These are phyloP conservation scores for Curvularia verruculosa DNA, from an alignment of 2,329 filamentous ascomycete species.

Conservation along the genomic window DNA sequence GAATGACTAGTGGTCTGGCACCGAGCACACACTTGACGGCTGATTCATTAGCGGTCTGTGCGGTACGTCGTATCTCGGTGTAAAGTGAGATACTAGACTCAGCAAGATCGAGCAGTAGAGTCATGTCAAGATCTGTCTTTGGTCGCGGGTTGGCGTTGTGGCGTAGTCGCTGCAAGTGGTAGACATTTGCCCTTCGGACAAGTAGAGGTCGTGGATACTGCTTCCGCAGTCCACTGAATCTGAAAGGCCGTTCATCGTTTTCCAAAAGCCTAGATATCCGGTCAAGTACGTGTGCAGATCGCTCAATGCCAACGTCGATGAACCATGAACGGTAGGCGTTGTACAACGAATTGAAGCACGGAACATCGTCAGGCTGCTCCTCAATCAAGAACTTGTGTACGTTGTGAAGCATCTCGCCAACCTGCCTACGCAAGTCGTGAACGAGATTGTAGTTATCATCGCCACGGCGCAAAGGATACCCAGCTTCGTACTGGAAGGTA, in stretches of 20 bases:
- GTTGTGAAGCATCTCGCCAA: slow-evolving; percentile 79
- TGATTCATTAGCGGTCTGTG: slow-evolving; percentile 89
- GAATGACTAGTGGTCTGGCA: slow-evolving; percentile 85
- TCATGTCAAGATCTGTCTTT: slow-evolving; percentile 88
- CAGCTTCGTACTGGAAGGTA: slow-evolving; percentile 86
- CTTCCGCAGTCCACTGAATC: slow-evolving; percentile 90
- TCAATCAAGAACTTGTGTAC: slow-evolving; percentile 83
- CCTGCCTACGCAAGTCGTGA: slow-evolving; percentile 78
- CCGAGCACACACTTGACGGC: slow-evolving; percentile 91
- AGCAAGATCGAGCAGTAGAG: slow-evolving; percentile 82
- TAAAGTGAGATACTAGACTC: slow-evolving; percentile 90
- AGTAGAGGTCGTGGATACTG: slow-evolving; percentile 91
- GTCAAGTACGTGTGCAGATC: slow-evolving; percentile 91
- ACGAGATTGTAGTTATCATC: slow-evolving; percentile 71
- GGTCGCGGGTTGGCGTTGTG: slow-evolving; percentile 89
- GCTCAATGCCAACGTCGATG: slow-evolving; percentile 94
- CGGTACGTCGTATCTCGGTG: slow-evolving; percentile 92
- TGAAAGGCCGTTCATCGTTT: slow-evolving; percentile 89
- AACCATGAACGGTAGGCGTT: slow-evolving; percentile 95
- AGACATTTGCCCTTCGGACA: slow-evolving; percentile 89
- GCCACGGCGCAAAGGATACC: slow-evolving; percentile 74
- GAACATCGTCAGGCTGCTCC: slow-evolving; percentile 92
- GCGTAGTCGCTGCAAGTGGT: slow-evolving; percentile 90
- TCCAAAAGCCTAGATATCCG: slow-evolving; percentile 82
- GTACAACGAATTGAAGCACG: slow-evolving; percentile 92